Evolutionary conservation across 2,329 filamentous ascomycete genomes (phyloP).

Genomic region (Colletotrichum horii): DNA sequence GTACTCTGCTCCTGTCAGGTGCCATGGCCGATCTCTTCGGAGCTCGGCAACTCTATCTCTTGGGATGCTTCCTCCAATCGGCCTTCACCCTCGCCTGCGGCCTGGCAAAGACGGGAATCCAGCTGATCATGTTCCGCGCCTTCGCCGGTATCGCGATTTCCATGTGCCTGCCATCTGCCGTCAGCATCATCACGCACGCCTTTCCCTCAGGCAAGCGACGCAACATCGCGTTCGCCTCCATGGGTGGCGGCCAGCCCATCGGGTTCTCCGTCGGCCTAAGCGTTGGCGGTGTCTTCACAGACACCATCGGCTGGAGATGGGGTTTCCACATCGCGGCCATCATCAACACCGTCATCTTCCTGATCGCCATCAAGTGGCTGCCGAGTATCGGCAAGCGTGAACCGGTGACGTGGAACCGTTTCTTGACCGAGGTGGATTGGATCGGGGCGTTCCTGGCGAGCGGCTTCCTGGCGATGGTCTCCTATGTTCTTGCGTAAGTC

Average conservation of each 20-base stretch:
- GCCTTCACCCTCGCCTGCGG: slow-evolving; percentile 17
- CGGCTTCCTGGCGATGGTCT: slow-evolving; percentile 5
- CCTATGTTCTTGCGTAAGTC: slow-evolving; percentile 19
- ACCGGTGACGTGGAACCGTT: slow-evolving; percentile 11
- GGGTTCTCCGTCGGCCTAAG: slow-evolving; percentile 18
- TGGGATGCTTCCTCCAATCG: slow-evolving; percentile 16
- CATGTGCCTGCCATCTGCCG: slow-evolving; percentile 17
- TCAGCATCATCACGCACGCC: slow-evolving; percentile 18
- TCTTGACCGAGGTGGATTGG: slow-evolving; percentile 20
- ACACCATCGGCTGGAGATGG: slow-evolving; percentile 19
- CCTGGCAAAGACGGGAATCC: slow-evolving; percentile 6
- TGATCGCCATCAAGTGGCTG: slow-evolving; percentile 42
- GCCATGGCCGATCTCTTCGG: slow-evolving; percentile 19
- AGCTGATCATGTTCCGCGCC: slow-evolving; percentile 18
- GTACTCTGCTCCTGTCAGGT: slow-evolving; percentile 2
- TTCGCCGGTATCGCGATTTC: slow-evolving; percentile 21
- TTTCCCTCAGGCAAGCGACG: slow-evolving; percentile 8
- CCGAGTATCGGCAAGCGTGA: slow-evolving; percentile 51
- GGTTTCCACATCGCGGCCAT: slow-evolving; percentile 18
- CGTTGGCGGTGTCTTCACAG: slow-evolving; percentile 17
- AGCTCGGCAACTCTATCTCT: slow-evolving; percentile 12
- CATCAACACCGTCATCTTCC: slow-evolving; percentile 44
- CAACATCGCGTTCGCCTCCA: slow-evolving; percentile 38
- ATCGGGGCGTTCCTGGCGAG: slow-evolving; percentile 10
- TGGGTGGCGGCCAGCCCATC: slow-evolving; percentile 20